These are phyloP conservation scores for Hirschioporus abietinus DNA, from an alignment of 768 basidiomycete genomes.

Conservation along the genomic window DNA sequence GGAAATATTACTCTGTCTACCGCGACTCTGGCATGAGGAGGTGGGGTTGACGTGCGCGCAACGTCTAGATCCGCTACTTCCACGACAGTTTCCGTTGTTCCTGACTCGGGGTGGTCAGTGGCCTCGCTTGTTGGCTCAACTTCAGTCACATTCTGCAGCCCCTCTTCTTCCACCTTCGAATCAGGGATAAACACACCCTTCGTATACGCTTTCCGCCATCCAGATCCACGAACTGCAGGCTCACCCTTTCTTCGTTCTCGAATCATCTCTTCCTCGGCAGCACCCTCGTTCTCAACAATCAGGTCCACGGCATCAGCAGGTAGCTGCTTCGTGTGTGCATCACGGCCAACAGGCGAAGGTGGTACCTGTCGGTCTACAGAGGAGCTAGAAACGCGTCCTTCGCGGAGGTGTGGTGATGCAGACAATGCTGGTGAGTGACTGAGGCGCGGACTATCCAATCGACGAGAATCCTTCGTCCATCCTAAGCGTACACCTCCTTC, in stretches of 20 bases:
- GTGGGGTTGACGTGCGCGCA: not conserved
- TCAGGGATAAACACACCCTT: constrained; percentile 24
- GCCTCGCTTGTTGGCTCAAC: not conserved
- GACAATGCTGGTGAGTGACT: not conserved
- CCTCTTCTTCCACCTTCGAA: constrained; percentile 2
- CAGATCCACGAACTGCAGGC: constrained; percentile 37
- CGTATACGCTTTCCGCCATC: constrained; percentile 48
- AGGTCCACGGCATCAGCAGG: constrained; percentile 85
- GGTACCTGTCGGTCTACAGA: not conserved
- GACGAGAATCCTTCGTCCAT: not conserved
- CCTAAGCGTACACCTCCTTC: not conserved
- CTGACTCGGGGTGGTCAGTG: not conserved
- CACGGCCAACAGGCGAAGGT: not conserved
- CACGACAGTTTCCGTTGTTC: not conserved
- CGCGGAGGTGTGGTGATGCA: not conserved
- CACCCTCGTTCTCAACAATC: constrained; percentile 63
- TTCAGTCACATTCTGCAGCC: not conserved
- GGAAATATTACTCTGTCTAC: not conserved
- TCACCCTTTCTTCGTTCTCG: constrained; percentile 59
- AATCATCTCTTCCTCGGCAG: constrained; percentile 46
- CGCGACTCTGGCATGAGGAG: constrained; percentile 4
- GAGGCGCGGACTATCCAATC: not conserved
- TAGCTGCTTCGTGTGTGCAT: constrained; percentile 17
- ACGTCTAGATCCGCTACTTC: not conserved
- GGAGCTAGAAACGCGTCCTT: not conserved